These are phyloP conservation scores for Lachnellula cervina DNA, from an alignment of 2,329 filamentous ascomycete genomes.

Conservation along the genomic window DNA sequence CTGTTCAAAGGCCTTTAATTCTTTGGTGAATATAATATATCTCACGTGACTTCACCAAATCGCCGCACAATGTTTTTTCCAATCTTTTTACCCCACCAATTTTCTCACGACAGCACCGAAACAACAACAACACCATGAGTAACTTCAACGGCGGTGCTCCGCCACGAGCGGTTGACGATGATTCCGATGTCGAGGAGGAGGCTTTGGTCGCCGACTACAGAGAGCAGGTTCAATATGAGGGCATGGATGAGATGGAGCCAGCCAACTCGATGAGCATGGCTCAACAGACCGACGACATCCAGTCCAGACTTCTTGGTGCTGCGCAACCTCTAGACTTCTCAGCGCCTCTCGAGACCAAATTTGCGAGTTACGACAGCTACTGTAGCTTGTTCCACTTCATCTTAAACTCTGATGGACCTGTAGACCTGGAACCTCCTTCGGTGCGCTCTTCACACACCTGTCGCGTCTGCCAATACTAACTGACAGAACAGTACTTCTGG, in stretches of 20 bases:
- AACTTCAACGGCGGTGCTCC: constrained; percentile 57
- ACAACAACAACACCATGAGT: constrained; percentile 44
- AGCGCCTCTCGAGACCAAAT: constrained; percentile 92
- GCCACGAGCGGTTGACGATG: constrained; percentile 62
- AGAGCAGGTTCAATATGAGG: constrained; percentile 93
- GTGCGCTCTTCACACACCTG: constrained; percentile 50
- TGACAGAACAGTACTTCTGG: constrained; percentile 78
- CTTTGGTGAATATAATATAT: neutral
- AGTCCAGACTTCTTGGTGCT: constrained; percentile 83
- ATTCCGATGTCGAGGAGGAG: constrained; percentile 95
- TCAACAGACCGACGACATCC: constrained; percentile 82
- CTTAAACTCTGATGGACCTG: constrained; percentile 97
- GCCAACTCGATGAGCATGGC: constrained; percentile 64
- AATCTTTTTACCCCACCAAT: constrained; percentile 12
- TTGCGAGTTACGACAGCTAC: constrained; percentile 98
- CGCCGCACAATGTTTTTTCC: constrained; percentile 13
- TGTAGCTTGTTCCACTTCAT: constrained; percentile 99
- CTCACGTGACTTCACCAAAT: constrained; percentile 6
- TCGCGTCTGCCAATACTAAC: constrained; percentile 17
- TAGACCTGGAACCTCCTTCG: constrained; percentile 93
- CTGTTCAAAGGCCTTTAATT: too few species aligned
- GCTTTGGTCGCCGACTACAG: constrained; percentile 92
- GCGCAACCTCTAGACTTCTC: constrained; percentile 95
- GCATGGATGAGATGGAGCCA: constrained; percentile 75
- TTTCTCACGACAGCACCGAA: constrained; percentile 2